Evolutionary conservation across 257 asterid species (phyloP), one percentile per base, ranked within the genome.

Genomic region (Solanum commersonii): DNA sequence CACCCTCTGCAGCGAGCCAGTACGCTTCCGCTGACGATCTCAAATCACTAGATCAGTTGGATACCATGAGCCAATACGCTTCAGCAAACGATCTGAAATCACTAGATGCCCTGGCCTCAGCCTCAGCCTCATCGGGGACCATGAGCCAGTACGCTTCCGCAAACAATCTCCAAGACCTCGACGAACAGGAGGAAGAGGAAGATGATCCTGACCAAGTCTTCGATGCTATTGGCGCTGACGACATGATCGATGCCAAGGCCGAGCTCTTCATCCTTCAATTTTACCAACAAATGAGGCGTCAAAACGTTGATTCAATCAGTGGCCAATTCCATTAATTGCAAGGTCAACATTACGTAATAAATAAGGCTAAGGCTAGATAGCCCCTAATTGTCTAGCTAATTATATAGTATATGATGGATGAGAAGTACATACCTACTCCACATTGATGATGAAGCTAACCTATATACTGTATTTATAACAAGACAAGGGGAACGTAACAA

Each of bases 231-330:
- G 84, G 88, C 0, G 95, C 94, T 16, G 98, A 94, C 37, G 96
- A 92, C 40, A 89, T 92, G 95, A 93, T 94, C 44, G 98, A 94
- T 85, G 79, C 92, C 35, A 94, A 94, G 83, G 98, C 96, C 1
- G 98, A 94, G 15, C 95, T 90, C 35, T 94, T 92, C 87, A 94
- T 94, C 46, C 92, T 93, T n/a, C 96, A 91, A 16, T 94, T 94
- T 40, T 94, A 94, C 90, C 88, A 88, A 44, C 93, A 94, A 71
- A 91, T 93, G 72, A 89, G 91, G 71, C 88, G 88, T 7, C 96
- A 94, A 86, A 88, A 88, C 67, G 27, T 76, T n/a, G 63, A 76
- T 52, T 82, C 86, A 82, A 49, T 82, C 31, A 49, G 70, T 29
- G 71, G 71, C 70, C 86, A 82, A 82, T 82, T 82, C 85, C 22